Evolutionary conservation across 2,329 filamentous ascomycete species (phyloP), one percentile per base, ranked within the genome.

Genomic region (Talaromyces sp.): DNA sequence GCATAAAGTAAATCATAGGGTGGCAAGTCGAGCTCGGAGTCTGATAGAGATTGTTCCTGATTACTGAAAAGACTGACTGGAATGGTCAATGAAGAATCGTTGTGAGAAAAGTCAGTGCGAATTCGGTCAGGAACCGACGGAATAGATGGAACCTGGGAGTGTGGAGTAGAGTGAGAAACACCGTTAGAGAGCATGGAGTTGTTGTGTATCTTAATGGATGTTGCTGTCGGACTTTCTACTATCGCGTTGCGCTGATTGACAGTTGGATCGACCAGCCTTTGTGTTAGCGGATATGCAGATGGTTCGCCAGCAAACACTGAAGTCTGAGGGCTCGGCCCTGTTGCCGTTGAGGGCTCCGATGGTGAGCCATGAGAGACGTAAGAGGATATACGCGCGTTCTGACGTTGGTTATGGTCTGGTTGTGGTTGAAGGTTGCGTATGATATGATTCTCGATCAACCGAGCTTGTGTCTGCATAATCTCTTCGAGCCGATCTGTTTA

Each of bases 1-100:
- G 87, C 84, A 71, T 92, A 92, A 0, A 92, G 79, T 6, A 92
- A 79, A 72, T 92, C 89, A 70, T 92, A 91, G 1, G 90, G 90
- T 1, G 90, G 90, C 33, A 93, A 83, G 65, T 90, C 89, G 60
- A 88, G 84, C 70, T 91, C 88, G 2, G 85, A 80, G 65, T 79
- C 73, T 16, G 74, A 22, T 75, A 82, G 66, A 76, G 79, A 68
- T 81, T 82, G 54, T 76, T 77, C 74, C 77, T 83, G 67, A 74
- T 79, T 77, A 56, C 84, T 80, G 10, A 83, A 78, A 33, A 88
- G 82, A 62, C 82, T 84, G 27, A 87, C 79, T 0, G 88, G 86
- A 1, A 88, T 87, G 62, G 86, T 84, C 39, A 89, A 75, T 10
- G 84, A 81, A 71, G 78, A 72, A 77, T 79, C 73, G 79, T 85